Evolutionary conservation across 1,139 yeast species (phyloP), one percentile per base, ranked within the genome.

Genomic region (Geotrichum histeridarum): DNA sequence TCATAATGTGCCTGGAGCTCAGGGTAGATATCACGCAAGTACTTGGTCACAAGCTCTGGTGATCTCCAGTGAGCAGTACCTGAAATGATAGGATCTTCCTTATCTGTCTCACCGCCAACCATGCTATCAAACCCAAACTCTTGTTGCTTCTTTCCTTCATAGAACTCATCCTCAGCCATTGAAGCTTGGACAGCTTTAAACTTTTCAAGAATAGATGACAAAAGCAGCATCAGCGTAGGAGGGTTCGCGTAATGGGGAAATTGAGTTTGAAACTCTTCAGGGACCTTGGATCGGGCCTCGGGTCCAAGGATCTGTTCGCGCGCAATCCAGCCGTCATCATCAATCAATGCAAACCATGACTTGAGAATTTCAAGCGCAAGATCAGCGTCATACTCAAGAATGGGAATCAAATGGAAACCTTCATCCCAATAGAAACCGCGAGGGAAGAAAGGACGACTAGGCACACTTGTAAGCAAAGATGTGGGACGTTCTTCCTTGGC

Each of bases 351-450:
- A 67, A 93, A 86, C 99, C 99, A 93, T 48, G 96, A 86, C 64
- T 84, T 79, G 57, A 90, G 68, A 31, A 93, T 83, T 60, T 89
- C 96, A 57, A 91, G 73, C 0, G 84, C 89, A 46, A 93, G 74
- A 65, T 90, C 96, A 8, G 89, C 79, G 68, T 93, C 99, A 67
- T 85, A 91, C 51, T 85, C 84, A 60, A 88, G 70, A 38, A 93
- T 74, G 2, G 96, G 96, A 42, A 91, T 74, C 59, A 93, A 75
- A 68, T 93, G 96, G 70, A 93, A 93, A 0, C 99, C 99, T 71
- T 94, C 99, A 70, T 94, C 99, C 99, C 99, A 93, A 66, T 88
- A 88, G 66, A 93, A 93, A 0, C 99, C 99, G 60, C 99, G 78
- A 8, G 99, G 98, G 71, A 93, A 93, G 64, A 88, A 88, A 0